Percentiles rank a stretch among this genome's conserved stretches.
phyloP scores from a whole-genome alignment of 2,329 filamentous ascomycete species.

The Aspergillus fijiensis region DNA sequence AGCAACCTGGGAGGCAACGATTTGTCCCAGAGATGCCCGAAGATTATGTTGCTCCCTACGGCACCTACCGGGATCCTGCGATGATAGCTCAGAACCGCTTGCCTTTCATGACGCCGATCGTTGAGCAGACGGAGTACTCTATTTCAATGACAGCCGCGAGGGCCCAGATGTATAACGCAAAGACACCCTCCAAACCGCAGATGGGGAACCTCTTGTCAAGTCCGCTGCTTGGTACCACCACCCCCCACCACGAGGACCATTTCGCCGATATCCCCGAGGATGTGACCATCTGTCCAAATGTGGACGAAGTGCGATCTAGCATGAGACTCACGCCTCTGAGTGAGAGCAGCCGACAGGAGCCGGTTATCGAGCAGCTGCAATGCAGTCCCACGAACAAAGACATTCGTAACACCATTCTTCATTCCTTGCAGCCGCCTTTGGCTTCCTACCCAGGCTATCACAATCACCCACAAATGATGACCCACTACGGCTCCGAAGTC shows the following conservation, averaged over 20 bases:
- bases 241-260: conserved; percentile 52
- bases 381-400: conserved; percentile 87
- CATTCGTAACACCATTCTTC: conserved; percentile 72
- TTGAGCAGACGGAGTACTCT: conserved; percentile 89
- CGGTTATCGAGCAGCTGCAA: conserved; percentile 76
- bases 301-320: conserved; percentile 36
- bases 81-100: conserved; percentile 84
- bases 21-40: conserved; percentile 71
- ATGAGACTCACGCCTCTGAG: conserved; percentile 21
- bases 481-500: conserved; percentile 71
- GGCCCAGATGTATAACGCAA: conserved; percentile 63
- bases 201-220: conserved; percentile 61
- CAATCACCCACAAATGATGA: conserved; percentile 65
- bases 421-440: conserved; percentile 70
- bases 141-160: conserved; percentile 59
- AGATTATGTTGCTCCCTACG: conserved; percentile 76
- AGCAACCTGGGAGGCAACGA: conserved; percentile 42
- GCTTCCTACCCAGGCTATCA: conserved; percentile 75
- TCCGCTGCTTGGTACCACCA: conserved; percentile 67
- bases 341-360: conserved; percentile 44
- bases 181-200: conserved; percentile 69
- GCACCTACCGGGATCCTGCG: conserved; percentile 76
- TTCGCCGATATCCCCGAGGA: conserved; percentile 36
- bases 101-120: conserved; percentile 98
- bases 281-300: conserved; percentile 38